A percentile compares a stretch with the other conserved stretches of the same genome.
phyloP scores from a whole-genome alignment of 2,329 filamentous ascomycete genomes.

The Beauveria varroae region DNA sequence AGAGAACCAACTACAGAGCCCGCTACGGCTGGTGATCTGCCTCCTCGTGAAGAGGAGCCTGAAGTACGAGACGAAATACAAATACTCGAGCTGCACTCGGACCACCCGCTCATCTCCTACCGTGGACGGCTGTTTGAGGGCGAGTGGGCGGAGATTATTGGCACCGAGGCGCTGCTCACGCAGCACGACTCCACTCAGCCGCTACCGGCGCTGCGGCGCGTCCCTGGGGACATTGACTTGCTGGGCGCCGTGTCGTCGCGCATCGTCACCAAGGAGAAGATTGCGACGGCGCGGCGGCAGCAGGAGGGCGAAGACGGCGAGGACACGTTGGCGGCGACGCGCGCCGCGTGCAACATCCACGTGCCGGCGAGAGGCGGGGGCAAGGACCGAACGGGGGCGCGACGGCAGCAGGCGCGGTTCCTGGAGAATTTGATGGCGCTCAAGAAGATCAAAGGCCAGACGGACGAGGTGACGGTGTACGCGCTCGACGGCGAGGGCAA shows the following conservation, averaged over 20 bases:
- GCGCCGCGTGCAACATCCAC: conserved; percentile 35
- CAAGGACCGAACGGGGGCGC: conserved; percentile 39
- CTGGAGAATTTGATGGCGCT: conserved; percentile 57
- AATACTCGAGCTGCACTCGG: conserved; percentile 73
- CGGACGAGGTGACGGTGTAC: conserved; percentile 56
- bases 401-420: conserved; percentile 47
- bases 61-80: conserved; percentile 48
- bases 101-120: conserved; percentile 72
- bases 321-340: conserved; percentile 31
- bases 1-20: not conserved
- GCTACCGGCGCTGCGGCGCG: conserved; percentile 37
- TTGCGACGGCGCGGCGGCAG: conserved; percentile 40
- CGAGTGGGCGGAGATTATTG: conserved; percentile 73
- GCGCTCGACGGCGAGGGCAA: conserved; percentile 37
- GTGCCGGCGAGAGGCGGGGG: conserved; percentile 29
- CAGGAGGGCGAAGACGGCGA: conserved; percentile 17
- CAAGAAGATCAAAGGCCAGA: conserved; percentile 57
- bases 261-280: conserved; percentile 59
- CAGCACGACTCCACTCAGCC: conserved; percentile 44
- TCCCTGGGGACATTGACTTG: conserved; percentile 53
- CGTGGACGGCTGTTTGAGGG: conserved; percentile 71
- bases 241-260: conserved; percentile 64
- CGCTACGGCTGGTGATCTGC: conserved; percentile 7
- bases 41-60: conserved; percentile 8
- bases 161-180: conserved; percentile 75